Conservation (phyloP, 495 filamentous ascomycete genomes). For the Aspergillus campestris region DNA sequence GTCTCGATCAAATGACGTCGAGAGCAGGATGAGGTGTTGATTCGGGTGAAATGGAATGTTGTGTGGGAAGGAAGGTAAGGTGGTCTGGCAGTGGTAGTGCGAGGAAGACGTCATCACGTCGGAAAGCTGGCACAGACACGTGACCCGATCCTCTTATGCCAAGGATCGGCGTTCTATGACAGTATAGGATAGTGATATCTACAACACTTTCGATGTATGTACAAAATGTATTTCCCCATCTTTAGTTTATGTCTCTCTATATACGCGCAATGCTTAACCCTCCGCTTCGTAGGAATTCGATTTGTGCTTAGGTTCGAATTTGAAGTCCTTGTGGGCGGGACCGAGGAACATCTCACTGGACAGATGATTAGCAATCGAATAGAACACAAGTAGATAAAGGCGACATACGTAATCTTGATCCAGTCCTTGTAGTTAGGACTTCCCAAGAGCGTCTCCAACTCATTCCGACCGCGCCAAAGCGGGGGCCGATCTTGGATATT, state of each 20-base stretch:
- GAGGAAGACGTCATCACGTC: conserved; percentile 32
- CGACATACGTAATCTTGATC: conserved; percentile 90
- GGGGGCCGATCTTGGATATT: conserved; percentile 81
- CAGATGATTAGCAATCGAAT: conserved; percentile 8
- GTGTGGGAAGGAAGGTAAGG: conserved; percentile 13
- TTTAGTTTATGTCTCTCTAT: conserved; percentile 6
- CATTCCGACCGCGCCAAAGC: conserved; percentile 71
- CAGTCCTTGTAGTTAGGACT: conserved; percentile 92
- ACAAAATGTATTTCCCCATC: neutral
- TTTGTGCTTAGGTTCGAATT: conserved; percentile 98
- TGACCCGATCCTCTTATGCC: conserved; percentile 8
- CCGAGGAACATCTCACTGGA: conserved; percentile 93
- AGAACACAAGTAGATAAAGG: neutral
- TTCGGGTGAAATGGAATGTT: neutral
- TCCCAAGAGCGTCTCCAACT: conserved; percentile 81
- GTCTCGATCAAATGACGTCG: too few species aligned
- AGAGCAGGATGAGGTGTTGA: neutral
- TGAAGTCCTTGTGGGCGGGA: conserved; percentile 79
- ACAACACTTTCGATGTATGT: conserved; percentile 1
- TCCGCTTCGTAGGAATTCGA: conserved; percentile 71
- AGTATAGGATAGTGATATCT: neutral
- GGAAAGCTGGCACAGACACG: conserved; percentile 12
- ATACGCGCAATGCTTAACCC: conserved; percentile 30
- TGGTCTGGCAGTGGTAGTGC: conserved; percentile 20
- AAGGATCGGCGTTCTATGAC: neutral